A percentile compares a stretch with the other conserved stretches of the same genome.
phyloP scores from a whole-genome alignment of 1,284 basidiomycete species.

The Xerocomus nothofagi region DNA sequence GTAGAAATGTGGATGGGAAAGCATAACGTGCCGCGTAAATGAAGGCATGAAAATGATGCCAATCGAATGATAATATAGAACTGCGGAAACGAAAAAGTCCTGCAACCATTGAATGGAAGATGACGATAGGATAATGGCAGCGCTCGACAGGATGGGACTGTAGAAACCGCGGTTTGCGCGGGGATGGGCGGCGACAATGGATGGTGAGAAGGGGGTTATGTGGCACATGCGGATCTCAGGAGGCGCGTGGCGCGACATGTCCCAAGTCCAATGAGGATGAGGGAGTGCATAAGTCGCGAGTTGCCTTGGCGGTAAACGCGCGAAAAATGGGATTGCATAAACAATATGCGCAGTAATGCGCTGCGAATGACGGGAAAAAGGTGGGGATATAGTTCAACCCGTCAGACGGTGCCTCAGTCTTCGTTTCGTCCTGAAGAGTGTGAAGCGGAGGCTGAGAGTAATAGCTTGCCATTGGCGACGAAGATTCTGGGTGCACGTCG shows the following conservation, averaged over 20 bases:
- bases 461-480: conserved; percentile 60
- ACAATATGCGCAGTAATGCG: conserved; percentile 19
- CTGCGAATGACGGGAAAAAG: conserved; percentile 4
- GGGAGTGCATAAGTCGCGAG: conserved; percentile 21
- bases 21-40: conserved; percentile 30
- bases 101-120: conserved; percentile 4
- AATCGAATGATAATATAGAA: conserved; percentile 34
- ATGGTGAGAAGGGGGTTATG: conserved; percentile 17
- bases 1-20: conserved; percentile 28
- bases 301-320: conserved; percentile 23
- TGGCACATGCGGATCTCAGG: conserved; percentile 24
- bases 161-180: conserved; percentile 21
- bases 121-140: conserved; percentile 7
- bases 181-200: conserved; percentile 20
- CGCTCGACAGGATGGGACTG: background rate
- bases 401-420: conserved; percentile 37
- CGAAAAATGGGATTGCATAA: conserved; percentile 27
- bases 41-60: conserved; percentile 19
- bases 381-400: conserved; percentile 17
- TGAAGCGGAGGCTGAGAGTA: conserved; percentile 52
- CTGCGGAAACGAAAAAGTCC: conserved; percentile 16
- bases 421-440: conserved; percentile 57
- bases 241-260: conserved; percentile 26
- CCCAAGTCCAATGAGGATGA: conserved; percentile 19
- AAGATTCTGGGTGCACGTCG: conserved; percentile 55